Evolutionary conservation across 768 basidiomycete species (phyloP).

Genomic region (Pholiota conissans): DNA sequence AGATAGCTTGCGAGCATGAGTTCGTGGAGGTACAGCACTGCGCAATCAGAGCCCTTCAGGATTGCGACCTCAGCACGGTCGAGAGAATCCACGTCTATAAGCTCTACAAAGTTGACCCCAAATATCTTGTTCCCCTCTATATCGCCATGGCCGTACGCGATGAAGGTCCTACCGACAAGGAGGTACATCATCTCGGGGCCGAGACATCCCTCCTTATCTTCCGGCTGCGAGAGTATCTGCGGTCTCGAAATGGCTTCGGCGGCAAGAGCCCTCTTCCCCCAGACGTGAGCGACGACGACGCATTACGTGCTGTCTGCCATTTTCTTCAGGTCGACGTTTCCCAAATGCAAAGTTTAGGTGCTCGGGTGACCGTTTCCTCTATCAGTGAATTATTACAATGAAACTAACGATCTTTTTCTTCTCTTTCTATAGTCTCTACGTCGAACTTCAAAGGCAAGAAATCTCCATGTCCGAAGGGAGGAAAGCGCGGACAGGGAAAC

Average conservation of each 20-base stretch:
- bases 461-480: neutral
- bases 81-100: conserved; percentile 51
- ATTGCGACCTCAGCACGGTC: conserved; percentile 11
- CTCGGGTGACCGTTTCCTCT: conserved; percentile 1
- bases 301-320: no score
- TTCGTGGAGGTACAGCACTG: conserved; percentile 57
- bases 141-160: no score
- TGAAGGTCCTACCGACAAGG: no score
- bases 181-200: no score
- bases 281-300: no score
- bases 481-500: neutral
- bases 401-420: neutral
- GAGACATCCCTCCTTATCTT: no score
- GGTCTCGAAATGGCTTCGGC: no score
- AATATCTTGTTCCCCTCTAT: no score
- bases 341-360: no score
- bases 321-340: no score
- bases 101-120: conserved; percentile 33
- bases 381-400: neutral
- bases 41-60: conserved; percentile 54
- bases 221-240: no score
- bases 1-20: conserved; percentile 52
- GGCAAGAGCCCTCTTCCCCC: no score
- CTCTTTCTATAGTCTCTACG: neutral
- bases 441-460: neutral